Conservation (phyloP, 257 asterid species). For the Gardenia jasminoides region DNA sequence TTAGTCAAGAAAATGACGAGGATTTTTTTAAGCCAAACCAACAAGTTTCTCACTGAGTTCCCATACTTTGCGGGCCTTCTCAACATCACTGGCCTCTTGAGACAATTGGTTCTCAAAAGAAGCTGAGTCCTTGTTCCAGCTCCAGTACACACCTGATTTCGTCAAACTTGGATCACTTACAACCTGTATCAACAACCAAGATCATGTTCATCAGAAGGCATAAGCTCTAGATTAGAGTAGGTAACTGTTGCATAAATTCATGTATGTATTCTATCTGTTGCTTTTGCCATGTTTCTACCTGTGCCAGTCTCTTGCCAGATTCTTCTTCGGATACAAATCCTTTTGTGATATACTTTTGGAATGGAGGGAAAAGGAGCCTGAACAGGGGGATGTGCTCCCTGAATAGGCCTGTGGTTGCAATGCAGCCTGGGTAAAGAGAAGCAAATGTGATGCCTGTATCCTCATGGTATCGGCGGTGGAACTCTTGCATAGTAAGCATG, state of each 20-base stretch:
- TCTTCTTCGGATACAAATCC: conserved; percentile 92
- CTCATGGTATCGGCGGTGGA: conserved; percentile 83
- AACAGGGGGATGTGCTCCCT: conserved; percentile 88
- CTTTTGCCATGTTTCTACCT: conserved; percentile 37
- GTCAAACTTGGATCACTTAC: conserved; percentile 92
- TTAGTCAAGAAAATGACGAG: neutral
- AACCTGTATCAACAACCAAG: conserved; percentile 42
- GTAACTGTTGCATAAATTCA: neutral
- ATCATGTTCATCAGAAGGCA: neutral
- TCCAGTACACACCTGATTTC: conserved; percentile 97
- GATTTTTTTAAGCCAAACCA: conserved; percentile 49
- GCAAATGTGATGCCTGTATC: conserved; percentile 88
- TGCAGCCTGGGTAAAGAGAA: conserved; percentile 94
- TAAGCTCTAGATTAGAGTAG: neutral
- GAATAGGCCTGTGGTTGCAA: conserved; percentile 88
- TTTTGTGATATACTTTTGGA: conserved; percentile 85
- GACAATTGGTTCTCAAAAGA: conserved; percentile 90
- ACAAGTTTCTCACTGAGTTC: conserved; percentile 86
- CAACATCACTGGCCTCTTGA: conserved; percentile 74
- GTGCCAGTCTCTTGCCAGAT: conserved; percentile 89
- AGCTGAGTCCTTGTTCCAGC: conserved; percentile 95
- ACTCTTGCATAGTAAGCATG: conserved; percentile 95
- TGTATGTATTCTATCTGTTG: neutral
- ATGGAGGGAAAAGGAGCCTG: conserved; percentile 83
- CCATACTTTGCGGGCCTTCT: conserved; percentile 87